Percentiles rank a stretch among this genome's conserved stretches.
Conservation (phyloP, 805 yeast genomes). For the Kodamaea sagamina region DNA sequence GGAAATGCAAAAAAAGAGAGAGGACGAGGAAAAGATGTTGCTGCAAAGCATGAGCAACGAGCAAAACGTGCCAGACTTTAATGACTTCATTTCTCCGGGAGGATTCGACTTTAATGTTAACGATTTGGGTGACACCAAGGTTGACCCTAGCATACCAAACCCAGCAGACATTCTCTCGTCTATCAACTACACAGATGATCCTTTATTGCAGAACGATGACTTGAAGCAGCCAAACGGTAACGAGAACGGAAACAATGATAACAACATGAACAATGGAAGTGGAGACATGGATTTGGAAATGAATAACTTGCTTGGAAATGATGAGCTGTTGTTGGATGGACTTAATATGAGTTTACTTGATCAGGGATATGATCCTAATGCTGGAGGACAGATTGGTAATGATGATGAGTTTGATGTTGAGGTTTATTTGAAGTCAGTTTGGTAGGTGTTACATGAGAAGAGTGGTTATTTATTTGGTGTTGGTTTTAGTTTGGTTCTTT, state of each 20-base stretch:
- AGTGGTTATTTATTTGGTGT: too few species aligned
- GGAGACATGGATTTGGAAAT: conserved; percentile 27
- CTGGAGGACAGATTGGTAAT: conserved; percentile 21
- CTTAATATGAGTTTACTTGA: conserved; percentile 43
- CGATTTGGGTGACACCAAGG: conserved; percentile 18
- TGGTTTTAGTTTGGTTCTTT: too few species aligned
- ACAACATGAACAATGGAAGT: conserved; percentile 5
- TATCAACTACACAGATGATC: conserved; percentile 25
- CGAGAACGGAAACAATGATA: conserved; percentile 6
- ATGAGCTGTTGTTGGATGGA: conserved; percentile 45
- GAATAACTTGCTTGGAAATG: conserved; percentile 40
- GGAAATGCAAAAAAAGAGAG: conserved; percentile 17
- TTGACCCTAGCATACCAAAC: conserved; percentile 27
- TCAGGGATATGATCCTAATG: conserved; percentile 29
- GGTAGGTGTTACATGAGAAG: too few species aligned
- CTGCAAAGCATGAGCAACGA: conserved; percentile 12
- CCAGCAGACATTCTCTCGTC: conserved; percentile 35
- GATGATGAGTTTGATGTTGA: conserved; percentile 50
- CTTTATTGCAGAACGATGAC: conserved; percentile 9
- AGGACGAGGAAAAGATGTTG: conserved; percentile 11
- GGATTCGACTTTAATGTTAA: conserved; percentile 32
- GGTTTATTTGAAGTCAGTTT: conserved; percentile 44
- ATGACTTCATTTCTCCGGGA: conserved; percentile 24
- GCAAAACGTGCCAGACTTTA: conserved; percentile 15
- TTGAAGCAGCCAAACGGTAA: neutral